phyloP scores from a whole-genome alignment of 2,329 filamentous ascomycete genomes.

The Neonectria neomacrospora region DNA sequence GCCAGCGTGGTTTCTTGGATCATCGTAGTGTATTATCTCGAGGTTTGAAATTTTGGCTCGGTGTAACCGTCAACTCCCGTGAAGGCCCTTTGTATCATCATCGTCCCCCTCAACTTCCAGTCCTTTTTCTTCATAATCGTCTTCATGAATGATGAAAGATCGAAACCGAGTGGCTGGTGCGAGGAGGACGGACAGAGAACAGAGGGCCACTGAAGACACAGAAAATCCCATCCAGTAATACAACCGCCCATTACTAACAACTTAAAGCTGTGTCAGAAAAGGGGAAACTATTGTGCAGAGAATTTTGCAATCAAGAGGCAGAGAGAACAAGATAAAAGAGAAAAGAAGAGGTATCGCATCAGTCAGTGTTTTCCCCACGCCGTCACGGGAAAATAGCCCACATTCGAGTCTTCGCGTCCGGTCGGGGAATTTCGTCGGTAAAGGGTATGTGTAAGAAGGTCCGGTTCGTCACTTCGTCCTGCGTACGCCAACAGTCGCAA shows the following conservation, averaged over 20 bases:
- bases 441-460: conserved; percentile 48
- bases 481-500: conserved; percentile 52
- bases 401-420: conserved; percentile 38
- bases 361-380: conserved; percentile 42
- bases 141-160: conserved; percentile 29
- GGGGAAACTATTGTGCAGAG: conserved; percentile 50
- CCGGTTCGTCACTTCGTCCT: conserved; percentile 55
- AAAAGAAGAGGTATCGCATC: conserved; percentile 50
- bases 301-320: conserved; percentile 46
- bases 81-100: conserved; percentile 39
- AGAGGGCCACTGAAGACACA: conserved; percentile 46
- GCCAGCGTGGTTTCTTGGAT: conserved; percentile 39
- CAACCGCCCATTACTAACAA: conserved; percentile 50
- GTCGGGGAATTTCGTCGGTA: conserved; percentile 42
- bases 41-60: conserved; percentile 48
- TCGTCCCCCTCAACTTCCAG: conserved; percentile 37
- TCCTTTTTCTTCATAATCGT: conserved; percentile 34
- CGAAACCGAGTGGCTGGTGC: conserved; percentile 33
- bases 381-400: conserved; percentile 41
- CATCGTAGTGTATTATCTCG: conserved; percentile 54
- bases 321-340: conserved; percentile 40
- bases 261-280: conserved; percentile 43
- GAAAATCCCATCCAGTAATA: conserved; percentile 51
- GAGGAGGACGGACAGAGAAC: conserved; percentile 36
- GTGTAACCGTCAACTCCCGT: conserved; percentile 49